Evolutionary conservation across 371 early-diverging fungal genomes (phyloP).

Genomic region (Mortierella sp.): DNA sequence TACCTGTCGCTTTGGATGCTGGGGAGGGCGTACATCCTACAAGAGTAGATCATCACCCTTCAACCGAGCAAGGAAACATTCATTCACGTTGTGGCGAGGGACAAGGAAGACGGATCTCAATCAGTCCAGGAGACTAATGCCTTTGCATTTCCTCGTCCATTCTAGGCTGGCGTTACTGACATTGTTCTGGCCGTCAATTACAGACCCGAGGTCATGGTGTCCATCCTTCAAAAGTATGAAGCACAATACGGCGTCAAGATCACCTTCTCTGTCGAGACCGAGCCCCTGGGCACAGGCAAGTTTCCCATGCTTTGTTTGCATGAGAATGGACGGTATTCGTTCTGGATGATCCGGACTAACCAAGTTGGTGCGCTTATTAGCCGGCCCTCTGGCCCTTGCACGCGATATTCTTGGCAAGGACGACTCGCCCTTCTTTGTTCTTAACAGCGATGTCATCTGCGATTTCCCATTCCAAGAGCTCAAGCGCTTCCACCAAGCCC

Average conservation of each 20-base stretch:
- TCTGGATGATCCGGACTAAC: not conserved
- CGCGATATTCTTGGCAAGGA: slow-evolving; percentile 90
- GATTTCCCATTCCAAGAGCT: slow-evolving; percentile 95
- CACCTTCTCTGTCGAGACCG: slow-evolving; percentile 96
- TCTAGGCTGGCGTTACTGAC: slow-evolving; percentile 95
- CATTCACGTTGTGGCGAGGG: too few species aligned
- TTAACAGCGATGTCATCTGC: slow-evolving; percentile 99
- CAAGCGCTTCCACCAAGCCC: slow-evolving; percentile 84
- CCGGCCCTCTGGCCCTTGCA: slow-evolving; percentile 98
- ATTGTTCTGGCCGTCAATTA: slow-evolving; percentile 99
- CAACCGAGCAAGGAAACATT: too few species aligned
- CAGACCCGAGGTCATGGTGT: slow-evolving; percentile 95
- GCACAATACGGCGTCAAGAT: slow-evolving; percentile 90
- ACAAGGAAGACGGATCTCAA: too few species aligned
- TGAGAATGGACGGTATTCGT: not conserved
- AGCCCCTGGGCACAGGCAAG: slow-evolving; percentile 93
- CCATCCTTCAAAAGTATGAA: slow-evolving; percentile 87
- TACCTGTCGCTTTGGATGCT: not conserved
- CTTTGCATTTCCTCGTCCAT: slow-evolving; percentile 2
- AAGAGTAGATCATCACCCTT: not conserved
- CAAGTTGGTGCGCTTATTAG: slow-evolving; percentile 44
- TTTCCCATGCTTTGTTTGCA: not conserved
- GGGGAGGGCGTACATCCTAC: not conserved
- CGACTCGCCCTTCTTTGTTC: slow-evolving; percentile 96
- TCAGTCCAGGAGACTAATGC: too few species aligned